Evolutionary conservation across 768 basidiomycete species (phyloP).

Genomic region (Cystofilobasidium bisporidii): DNA sequence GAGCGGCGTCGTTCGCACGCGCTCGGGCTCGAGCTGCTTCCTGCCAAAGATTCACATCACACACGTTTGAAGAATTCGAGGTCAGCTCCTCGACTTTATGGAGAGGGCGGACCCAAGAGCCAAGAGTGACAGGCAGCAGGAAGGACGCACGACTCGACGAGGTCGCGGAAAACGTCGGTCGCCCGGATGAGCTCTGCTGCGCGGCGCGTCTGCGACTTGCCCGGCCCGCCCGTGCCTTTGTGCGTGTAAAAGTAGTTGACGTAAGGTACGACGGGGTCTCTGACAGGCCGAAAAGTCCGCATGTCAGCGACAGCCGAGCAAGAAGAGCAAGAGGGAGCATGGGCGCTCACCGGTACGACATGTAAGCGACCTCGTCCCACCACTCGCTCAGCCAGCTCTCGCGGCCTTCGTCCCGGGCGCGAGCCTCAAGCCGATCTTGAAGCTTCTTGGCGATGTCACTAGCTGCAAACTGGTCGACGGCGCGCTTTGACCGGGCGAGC

Average conservation of each 20-base stretch:
- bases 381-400: conserved; percentile 89
- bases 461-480: conserved; percentile 58
- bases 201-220: conserved; percentile 50
- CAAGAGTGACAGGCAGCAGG: no score
- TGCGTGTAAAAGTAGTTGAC: conserved; percentile 96
- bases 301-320: neutral
- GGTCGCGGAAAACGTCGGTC: conserved; percentile 68
- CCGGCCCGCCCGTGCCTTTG: conserved; percentile 49
- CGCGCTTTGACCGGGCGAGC: conserved; percentile 51
- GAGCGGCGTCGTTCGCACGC: conserved; percentile 62
- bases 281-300: neutral
- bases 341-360: conserved; percentile 53
- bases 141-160: conserved; percentile 63
- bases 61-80: no score
- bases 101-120: no score
- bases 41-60: no score
- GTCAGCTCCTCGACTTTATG: no score
- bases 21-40: conserved; percentile 77
- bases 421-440: conserved; percentile 64
- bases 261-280: conserved; percentile 81
- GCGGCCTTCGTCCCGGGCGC: conserved; percentile 51
- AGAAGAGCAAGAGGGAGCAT: neutral
- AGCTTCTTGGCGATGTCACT: conserved; percentile 62
- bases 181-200: conserved; percentile 79
- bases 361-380: conserved; percentile 94